Base-by-base conservation (phyloP, 192 early-diverging fungal genomes). In the Coemansia sp. region DNA sequence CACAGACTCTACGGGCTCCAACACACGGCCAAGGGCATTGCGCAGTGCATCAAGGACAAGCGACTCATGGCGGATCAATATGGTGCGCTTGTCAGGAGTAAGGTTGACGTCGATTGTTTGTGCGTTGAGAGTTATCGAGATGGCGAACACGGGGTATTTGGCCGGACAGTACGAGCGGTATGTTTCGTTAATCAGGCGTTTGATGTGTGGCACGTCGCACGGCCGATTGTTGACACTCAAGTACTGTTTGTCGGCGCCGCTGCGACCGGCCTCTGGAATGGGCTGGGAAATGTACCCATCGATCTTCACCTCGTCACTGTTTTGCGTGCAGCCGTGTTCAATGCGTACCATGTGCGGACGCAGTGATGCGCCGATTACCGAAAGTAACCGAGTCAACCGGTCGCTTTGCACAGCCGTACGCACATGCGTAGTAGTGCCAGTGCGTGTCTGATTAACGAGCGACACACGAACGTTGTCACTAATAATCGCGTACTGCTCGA, bases 31-130 rank as follows among this genome's bases (percentile, higher is more conserved):
- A 29, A 79, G 49, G 3, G 60, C 72, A 4, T 43, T 19, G 2
- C 61, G 47, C 25, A 81, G 48, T 1, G 52, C 56, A 5, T 11
- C 60, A 0, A 81, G 53, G 37, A 81, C 15, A 35, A 27, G 38
- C 0, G 54, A 5, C 57, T 98, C 97, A 41, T 91, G 76, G 49
- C 95, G 88, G 9, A 98, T 67, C 65, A 96, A 79, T 17, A 98
- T 83, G 0, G 90, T 97, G 27, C 95, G 86, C 63, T 98, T 98
- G 69, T 98, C 92, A 1, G 97, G 97, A 22, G 90, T 93, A 22
- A 98, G 84, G 61, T 98, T 98, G 25, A 96, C 92, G 84, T 99
- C 95, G 27, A 90, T 88, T 11, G 76, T 73, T 9, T 41, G 27
- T 0, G 57, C 49, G 27, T 39, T 49, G 63, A 79, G 68, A 25